Base-by-base conservation (phyloP, 495 filamentous ascomycete genomes). In the Aspergillus conjunctus region DNA sequence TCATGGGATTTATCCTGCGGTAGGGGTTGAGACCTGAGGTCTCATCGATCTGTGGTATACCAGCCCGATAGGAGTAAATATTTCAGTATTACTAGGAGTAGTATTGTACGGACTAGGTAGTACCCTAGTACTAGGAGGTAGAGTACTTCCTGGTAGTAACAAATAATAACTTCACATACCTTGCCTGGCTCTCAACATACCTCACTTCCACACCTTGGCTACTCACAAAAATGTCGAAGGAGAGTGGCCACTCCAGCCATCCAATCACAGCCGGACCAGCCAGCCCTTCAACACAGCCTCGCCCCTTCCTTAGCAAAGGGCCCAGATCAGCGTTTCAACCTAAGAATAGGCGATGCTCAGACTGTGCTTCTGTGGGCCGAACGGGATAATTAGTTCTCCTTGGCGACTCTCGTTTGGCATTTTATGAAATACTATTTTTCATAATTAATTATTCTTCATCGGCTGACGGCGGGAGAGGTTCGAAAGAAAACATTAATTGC, bases 281-380 rank as follows among this genome's bases (percentile, higher is more conserved):
- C 26, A 26, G 26, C 26, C 26, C 26, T 39, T 15, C 17, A 15
- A 20, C 55, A 50, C 55, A 49, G 44, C 55, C 32, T 34, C 26
- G 30, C 41, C 44, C 54, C 41, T 41, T 56, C 31, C 26, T 26
- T 2, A 26, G 26, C 26, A 26, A 20, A 30, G 10, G 37, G 46
- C 14, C 30, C 49, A 31, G 58, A 44, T 60, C 58, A 51, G 58
- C 51, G 58, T 60, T 60, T 60, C 58, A 54, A 49, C 51, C 58
- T 52, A 60, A 60, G 58, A 59, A 53, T 60, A 60, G 58, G 32
- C 31, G 43, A 60, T 51, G 51, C 51, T 54, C 51, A 54, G 31
- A 22, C 43, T 22, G 3, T 41, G 43, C 33, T 44, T 45, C 48
- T 22, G 20, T 59, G 49, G 49, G 49, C 49, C 49, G 49, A 14